Conservation (phyloP, 352 stramenopile species). For the Pythium apleroticum region DNA sequence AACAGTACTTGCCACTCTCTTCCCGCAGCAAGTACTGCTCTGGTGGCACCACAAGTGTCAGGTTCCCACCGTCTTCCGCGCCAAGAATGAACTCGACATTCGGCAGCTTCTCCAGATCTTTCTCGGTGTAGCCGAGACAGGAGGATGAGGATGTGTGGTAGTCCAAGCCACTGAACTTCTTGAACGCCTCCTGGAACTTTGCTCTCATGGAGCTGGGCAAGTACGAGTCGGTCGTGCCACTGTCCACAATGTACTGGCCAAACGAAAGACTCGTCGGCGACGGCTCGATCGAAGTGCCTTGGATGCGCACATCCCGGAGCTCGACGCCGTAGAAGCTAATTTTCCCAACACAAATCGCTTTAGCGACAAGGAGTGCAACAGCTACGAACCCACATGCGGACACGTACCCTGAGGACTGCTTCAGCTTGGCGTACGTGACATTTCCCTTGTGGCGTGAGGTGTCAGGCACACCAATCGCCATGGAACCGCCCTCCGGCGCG, state of each 20-base stretch:
- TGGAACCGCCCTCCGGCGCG: slow-evolving; percentile 56
- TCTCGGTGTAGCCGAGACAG: slow-evolving; percentile 56
- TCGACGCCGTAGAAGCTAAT: slow-evolving; percentile 70
- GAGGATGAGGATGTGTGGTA: slow-evolving; percentile 42
- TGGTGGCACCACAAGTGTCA: slow-evolving; percentile 60
- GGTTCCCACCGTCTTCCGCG: slow-evolving; percentile 47
- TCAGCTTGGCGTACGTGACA: slow-evolving; percentile 61
- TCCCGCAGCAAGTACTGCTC: slow-evolving; percentile 61
- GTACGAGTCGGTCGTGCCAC: slow-evolving; percentile 84
- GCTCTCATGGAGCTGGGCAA: slow-evolving; percentile 50
- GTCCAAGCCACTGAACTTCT: slow-evolving; percentile 44
- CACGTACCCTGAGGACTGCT: slow-evolving; percentile 35
- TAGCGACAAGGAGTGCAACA: background rate
- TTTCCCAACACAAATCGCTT: slow-evolving; percentile 15
- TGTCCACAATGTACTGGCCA: slow-evolving; percentile 82
- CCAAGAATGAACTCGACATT: slow-evolving; percentile 74
- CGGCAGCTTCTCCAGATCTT: slow-evolving; percentile 51
- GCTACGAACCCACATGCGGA: background rate
- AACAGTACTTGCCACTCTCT: slow-evolving; percentile 51
- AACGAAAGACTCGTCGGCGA: slow-evolving; percentile 35
- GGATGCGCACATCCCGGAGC: slow-evolving; percentile 67
- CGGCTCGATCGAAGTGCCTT: slow-evolving; percentile 55
- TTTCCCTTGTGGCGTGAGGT: slow-evolving; percentile 48
- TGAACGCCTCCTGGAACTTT: slow-evolving; percentile 60
- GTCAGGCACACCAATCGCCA: slow-evolving; percentile 63